Evolutionary conservation across 148 eudicot species (phyloP).

Genomic region (Oxyria digyna): DNA sequence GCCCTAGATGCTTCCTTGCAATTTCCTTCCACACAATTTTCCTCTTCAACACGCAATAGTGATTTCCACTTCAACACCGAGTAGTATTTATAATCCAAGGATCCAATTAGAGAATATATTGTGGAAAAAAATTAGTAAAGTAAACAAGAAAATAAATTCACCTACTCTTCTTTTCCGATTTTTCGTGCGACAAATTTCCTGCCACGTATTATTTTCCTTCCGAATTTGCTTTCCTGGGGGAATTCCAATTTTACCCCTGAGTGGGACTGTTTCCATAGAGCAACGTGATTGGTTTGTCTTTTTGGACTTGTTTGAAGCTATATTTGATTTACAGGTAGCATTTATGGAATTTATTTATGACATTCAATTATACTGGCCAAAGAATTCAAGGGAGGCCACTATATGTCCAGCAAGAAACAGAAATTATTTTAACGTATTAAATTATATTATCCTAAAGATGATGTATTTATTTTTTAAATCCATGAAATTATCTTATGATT

Average conservation of each 20-base stretch:
- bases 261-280: no score
- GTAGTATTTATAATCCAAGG: not conserved
- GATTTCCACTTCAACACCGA: not conserved
- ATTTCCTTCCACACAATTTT: conserved; percentile 3
- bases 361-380: not conserved
- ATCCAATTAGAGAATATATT: not conserved
- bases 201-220: not conserved
- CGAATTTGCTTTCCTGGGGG: no score
- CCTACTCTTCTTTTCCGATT: not conserved
- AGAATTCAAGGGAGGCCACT: not conserved
- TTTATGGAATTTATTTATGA: not conserved
- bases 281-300: not conserved
- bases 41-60: not conserved
- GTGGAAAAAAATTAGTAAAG: no score
- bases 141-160: not conserved
- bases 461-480: no score
- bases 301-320: not conserved
- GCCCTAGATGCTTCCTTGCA: not conserved
- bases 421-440: no score
- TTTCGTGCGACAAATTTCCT: not conserved
- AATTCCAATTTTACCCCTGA: no score
- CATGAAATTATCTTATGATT: no score
- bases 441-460: no score
- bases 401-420: no score
- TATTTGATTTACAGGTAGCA: not conserved